Conservation (phyloP, 2,329 filamentous ascomycete species). For the Aureobasidium musti region DNA sequence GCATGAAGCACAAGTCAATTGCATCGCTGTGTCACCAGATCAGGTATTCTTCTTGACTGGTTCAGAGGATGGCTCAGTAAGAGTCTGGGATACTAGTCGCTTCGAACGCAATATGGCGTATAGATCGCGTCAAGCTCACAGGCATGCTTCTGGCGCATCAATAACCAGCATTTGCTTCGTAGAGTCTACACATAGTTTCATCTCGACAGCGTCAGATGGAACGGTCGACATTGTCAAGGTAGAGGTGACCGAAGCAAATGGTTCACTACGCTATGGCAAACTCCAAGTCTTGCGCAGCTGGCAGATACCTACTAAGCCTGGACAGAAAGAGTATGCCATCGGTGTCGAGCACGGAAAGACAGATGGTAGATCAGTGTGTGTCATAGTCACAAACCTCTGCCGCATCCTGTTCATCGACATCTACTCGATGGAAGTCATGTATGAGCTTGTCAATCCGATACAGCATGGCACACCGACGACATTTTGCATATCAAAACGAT, state of each 20-base stretch:
- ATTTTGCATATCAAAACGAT: constrained; percentile 82
- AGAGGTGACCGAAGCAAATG: constrained; percentile 61
- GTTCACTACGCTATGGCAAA: constrained; percentile 68
- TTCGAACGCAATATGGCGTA: constrained; percentile 90
- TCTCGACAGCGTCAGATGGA: constrained; percentile 87
- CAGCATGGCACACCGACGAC: constrained; percentile 90
- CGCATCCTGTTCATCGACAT: constrained; percentile 83
- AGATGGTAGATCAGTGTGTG: constrained; percentile 76
- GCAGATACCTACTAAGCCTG: constrained; percentile 55
- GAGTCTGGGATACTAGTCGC: constrained; percentile 87
- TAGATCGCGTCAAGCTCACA: constrained; percentile 82
- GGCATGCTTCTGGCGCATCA: constrained; percentile 67
- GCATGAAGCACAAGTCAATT: constrained; percentile 78
- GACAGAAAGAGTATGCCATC: constrained; percentile 69
- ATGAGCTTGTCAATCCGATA: constrained; percentile 79
- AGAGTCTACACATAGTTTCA: constrained; percentile 89
- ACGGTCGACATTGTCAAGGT: constrained; percentile 87
- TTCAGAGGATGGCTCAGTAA: constrained; percentile 86
- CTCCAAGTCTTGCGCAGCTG: constrained; percentile 76
- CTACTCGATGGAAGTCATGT: constrained; percentile 79
- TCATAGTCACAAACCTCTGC: constrained; percentile 84
- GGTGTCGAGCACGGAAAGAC: constrained; percentile 92
- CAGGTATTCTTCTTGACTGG: constrained; percentile 94
- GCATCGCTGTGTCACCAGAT: constrained; percentile 80
- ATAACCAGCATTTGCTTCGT: constrained; percentile 87